Evolutionary conservation across 2,329 filamentous ascomycete genomes (phyloP).

Genomic region (Diplodia corticola): DNA sequence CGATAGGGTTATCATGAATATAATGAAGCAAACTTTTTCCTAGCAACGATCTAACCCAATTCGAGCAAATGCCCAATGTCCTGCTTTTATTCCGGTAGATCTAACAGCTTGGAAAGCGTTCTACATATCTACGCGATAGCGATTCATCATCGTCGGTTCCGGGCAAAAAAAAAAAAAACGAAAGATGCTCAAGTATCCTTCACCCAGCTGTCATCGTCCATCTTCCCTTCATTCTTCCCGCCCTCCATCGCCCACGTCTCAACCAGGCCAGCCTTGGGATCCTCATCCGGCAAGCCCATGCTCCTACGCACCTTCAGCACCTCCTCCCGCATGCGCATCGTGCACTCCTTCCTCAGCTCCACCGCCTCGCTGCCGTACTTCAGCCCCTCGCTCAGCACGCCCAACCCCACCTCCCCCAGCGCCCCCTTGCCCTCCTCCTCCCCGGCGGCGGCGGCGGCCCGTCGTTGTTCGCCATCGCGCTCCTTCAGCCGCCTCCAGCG

Average conservation of each 20-base stretch:
- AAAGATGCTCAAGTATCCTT: constrained; percentile 51
- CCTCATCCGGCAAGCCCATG: constrained; percentile 75
- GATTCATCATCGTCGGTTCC: not conserved
- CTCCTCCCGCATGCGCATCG: constrained; percentile 73
- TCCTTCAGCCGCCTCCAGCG: constrained; percentile 70
- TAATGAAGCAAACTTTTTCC: not conserved
- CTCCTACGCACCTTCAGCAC: constrained; percentile 74
- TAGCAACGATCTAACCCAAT: not conserved
- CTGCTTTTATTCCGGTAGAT: not conserved
- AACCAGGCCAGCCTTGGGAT: constrained; percentile 69
- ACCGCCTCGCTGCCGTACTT: constrained; percentile 73
- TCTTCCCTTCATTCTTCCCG: constrained; percentile 54
- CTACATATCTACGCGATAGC: not conserved
- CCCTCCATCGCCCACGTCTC: constrained; percentile 75
- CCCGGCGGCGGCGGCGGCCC: too few species aligned
- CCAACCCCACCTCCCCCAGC: constrained; percentile 54
- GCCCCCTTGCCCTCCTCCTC: constrained; percentile 12
- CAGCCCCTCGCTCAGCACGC: constrained; percentile 63
- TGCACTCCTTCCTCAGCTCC: constrained; percentile 75
- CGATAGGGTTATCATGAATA: not conserved
- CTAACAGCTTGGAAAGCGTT: not conserved
- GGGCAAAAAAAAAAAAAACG: too few species aligned
- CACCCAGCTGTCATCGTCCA: constrained; percentile 62
- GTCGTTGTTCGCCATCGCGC: constrained; percentile 31
- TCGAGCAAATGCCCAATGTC: not conserved